These are phyloP conservation scores for Pseudocercospora crystallina DNA, from an alignment of 2,329 filamentous ascomycete genomes.

Conservation along the genomic window DNA sequence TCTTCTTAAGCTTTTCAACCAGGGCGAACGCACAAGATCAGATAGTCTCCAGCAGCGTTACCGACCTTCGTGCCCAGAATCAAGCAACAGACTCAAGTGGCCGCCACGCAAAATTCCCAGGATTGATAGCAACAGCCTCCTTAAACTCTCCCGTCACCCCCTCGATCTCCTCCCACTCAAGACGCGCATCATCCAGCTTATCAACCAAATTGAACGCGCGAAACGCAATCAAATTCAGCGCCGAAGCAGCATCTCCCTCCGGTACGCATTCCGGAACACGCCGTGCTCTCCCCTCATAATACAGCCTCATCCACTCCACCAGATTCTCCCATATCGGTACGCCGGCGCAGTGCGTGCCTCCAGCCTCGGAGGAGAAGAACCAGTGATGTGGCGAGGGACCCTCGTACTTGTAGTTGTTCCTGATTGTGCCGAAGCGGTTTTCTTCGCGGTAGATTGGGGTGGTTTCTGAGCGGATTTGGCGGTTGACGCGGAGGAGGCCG, in stretches of 20 bases:
- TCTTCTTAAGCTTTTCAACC: no score
- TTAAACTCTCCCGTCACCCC: background rate
- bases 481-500: constrained; percentile 5
- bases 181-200: background rate
- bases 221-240: background rate
- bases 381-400: constrained; percentile 43
- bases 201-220: background rate
- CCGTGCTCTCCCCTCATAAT: background rate
- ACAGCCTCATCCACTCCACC: background rate
- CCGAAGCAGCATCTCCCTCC: background rate
- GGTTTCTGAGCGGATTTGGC: constrained; percentile 15
- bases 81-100: no score
- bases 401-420: constrained; percentile 32
- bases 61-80: no score
- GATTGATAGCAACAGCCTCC: background rate
- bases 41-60: no score
- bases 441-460: constrained; percentile 18
- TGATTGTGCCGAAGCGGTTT: constrained; percentile 17
- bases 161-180: background rate
- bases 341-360: background rate
- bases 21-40: no score
- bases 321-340: background rate
- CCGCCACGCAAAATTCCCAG: no score
- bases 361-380: constrained; percentile 34
- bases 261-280: no score